Percentiles rank a stretch among this genome's conserved stretches.
Evolutionary conservation across 352 stramenopile species (phyloP).

Genomic region (Phytophthora pinifolia): DNA sequence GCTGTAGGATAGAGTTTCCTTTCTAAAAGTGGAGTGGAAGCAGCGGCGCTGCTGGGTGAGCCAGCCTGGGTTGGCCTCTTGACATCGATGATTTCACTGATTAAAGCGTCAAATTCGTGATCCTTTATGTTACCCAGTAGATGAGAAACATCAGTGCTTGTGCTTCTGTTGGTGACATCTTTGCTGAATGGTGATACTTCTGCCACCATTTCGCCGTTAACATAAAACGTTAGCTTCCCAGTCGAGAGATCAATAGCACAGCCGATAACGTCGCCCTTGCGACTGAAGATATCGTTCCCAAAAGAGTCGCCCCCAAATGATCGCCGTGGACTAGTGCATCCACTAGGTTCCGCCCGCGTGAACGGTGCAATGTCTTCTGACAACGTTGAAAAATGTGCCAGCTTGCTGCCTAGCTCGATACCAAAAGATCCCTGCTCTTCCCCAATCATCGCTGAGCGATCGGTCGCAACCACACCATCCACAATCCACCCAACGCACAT

Average conservation of each 20-base stretch:
- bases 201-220: slow-evolving; percentile 55
- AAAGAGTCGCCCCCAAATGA: slow-evolving; percentile 27
- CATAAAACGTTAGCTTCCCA: slow-evolving; percentile 49
- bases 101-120: slow-evolving; percentile 43
- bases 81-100: slow-evolving; percentile 45
- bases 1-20: slow-evolving; percentile 31
- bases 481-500: slow-evolving; percentile 57
- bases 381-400: slow-evolving; percentile 32
- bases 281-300: slow-evolving; percentile 49
- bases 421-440: slow-evolving; percentile 40
- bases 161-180: not conserved
- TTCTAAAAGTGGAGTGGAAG: not conserved
- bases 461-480: slow-evolving; percentile 9
- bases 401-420: slow-evolving; percentile 43
- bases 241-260: slow-evolving; percentile 38
- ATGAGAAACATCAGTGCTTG: not conserved
- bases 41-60: not conserved
- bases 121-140: slow-evolving; percentile 10
- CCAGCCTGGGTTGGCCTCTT: slow-evolving; percentile 1
- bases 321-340: slow-evolving; percentile 38
- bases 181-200: not conserved
- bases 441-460: slow-evolving; percentile 38
- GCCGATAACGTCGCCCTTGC: slow-evolving; percentile 56
- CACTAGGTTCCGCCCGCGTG: slow-evolving; percentile 14
- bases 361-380: slow-evolving; percentile 24